phyloP scores from a whole-genome alignment of 1,284 basidiomycete species.

The Polyporus tsugae region DNA sequence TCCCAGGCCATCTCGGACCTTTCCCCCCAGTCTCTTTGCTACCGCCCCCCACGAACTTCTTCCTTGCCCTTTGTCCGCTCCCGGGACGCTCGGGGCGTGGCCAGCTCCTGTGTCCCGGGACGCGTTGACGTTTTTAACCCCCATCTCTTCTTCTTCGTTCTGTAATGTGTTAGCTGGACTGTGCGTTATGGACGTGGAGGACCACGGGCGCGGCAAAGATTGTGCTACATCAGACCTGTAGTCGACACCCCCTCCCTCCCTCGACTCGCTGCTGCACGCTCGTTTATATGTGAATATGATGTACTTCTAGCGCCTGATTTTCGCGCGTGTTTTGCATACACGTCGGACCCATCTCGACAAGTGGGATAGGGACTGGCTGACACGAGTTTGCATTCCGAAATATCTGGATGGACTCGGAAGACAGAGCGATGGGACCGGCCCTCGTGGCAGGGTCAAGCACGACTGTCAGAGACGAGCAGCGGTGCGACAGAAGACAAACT shows the following conservation, averaged over 20 bases:
- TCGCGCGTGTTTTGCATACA: neutral
- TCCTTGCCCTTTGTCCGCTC: conserved; percentile 3
- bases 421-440: neutral
- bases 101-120: conserved; percentile 14
- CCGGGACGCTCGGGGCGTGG: conserved; percentile 14
- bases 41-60: conserved; percentile 15
- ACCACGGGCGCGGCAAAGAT: conserved; percentile 16
- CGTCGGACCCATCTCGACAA: neutral
- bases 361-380: neutral
- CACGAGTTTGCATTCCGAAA: neutral
- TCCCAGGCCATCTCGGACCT: conserved; percentile 1
- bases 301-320: neutral
- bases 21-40: conserved; percentile 17
- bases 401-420: neutral
- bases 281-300: conserved; percentile 27
- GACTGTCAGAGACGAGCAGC: too few relatives aligned
- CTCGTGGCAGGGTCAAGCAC: too few relatives aligned
- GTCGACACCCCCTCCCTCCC: conserved; percentile 14
- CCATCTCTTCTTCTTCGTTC: conserved; percentile 5
- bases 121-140: neutral
- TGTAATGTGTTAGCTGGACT: conserved; percentile 36
- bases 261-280: conserved; percentile 22
- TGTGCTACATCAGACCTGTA: conserved; percentile 31
- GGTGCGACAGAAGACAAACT: neutral
- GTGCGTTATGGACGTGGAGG: conserved; percentile 34